Conservation (phyloP, 75 land plant genomes). For the Azolla pinnata region DNA sequence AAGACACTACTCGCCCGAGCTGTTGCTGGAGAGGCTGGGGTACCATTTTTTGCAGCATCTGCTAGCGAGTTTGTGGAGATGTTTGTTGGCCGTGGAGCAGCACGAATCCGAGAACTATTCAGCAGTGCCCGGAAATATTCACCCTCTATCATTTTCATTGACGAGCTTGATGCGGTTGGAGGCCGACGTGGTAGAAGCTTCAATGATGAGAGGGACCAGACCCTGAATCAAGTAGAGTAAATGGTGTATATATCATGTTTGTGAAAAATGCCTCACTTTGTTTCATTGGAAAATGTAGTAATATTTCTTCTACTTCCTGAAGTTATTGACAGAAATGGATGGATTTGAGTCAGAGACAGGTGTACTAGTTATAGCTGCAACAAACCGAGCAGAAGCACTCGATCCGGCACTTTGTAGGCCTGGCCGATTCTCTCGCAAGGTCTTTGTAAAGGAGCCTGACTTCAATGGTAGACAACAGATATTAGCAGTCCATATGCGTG, state of each 20-base stretch:
- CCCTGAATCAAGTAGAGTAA: slow-evolving; percentile 89
- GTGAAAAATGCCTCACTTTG: background rate
- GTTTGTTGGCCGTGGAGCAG: slow-evolving; percentile 98
- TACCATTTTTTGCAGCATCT: slow-evolving; percentile 89
- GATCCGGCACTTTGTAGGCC: slow-evolving; percentile 92
- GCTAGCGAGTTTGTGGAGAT: slow-evolving; percentile 98
- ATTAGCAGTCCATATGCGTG: slow-evolving; percentile 76
- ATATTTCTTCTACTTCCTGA: slow-evolving; percentile 16
- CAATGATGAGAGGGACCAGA: slow-evolving; percentile 96
- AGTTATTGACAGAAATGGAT: slow-evolving; percentile 98
- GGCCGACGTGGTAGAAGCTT: slow-evolving; percentile 83
- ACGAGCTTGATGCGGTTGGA: slow-evolving; percentile 98
- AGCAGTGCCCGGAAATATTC: slow-evolving; percentile 62
- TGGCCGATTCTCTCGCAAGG: slow-evolving; percentile 90
- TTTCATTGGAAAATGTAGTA: too few relatives aligned
- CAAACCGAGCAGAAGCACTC: slow-evolving; percentile 89
- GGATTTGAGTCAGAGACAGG: slow-evolving; percentile 86
- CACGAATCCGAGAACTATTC: slow-evolving; percentile 88
- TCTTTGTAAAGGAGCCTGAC: slow-evolving; percentile 80
- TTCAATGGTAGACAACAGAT: slow-evolving; percentile 70
- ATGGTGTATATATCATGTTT: background rate
- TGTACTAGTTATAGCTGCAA: slow-evolving; percentile 90
- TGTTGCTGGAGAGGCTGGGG: slow-evolving; percentile 96
- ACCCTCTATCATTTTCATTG: slow-evolving; percentile 93
- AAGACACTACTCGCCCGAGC: slow-evolving; percentile 95